phyloP scores from a whole-genome alignment of 2,329 filamentous ascomycete species.

The Ceratocystiopsis brevicomis region DNA sequence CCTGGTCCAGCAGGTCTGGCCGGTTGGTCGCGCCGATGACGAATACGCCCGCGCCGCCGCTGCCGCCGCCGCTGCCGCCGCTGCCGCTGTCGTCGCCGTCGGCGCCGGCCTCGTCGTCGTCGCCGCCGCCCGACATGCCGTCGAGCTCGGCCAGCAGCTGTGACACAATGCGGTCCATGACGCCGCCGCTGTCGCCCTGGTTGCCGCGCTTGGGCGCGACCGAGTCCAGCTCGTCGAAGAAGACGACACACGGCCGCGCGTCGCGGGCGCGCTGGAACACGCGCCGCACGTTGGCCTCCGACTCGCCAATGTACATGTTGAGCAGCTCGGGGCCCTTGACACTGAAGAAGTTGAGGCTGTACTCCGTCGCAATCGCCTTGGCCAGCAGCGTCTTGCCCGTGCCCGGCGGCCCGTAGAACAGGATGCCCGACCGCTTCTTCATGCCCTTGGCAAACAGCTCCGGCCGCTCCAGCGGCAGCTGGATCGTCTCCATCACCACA shows the following conservation, averaged over 20 bases:
- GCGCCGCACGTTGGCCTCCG: constrained; percentile 74
- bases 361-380: constrained; percentile 85
- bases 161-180: constrained; percentile 95
- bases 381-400: constrained; percentile 86
- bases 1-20: constrained; percentile 81
- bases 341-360: constrained; percentile 85
- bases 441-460: constrained; percentile 93
- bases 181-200: constrained; percentile 88
- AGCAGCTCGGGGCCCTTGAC: constrained; percentile 83
- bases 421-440: constrained; percentile 88
- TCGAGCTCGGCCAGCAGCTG: constrained; percentile 89
- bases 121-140: constrained; percentile 53
- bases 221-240: constrained; percentile 84
- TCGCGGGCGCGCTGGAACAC: constrained; percentile 79
- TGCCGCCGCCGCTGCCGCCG: background rate
- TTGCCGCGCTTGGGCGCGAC: constrained; percentile 94
- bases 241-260: constrained; percentile 73
- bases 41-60: constrained; percentile 62
- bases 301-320: constrained; percentile 94
- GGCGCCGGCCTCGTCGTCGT: constrained; percentile 1
- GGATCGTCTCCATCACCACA: constrained; percentile 91
- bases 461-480: constrained; percentile 74
- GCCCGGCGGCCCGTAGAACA: constrained; percentile 81
- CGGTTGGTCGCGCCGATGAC: constrained; percentile 93
- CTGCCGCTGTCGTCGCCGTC: background rate